These are phyloP conservation scores for Colletotrichum cereale DNA, from an alignment of 2,329 filamentous ascomycete species.

Conservation along the genomic window DNA sequence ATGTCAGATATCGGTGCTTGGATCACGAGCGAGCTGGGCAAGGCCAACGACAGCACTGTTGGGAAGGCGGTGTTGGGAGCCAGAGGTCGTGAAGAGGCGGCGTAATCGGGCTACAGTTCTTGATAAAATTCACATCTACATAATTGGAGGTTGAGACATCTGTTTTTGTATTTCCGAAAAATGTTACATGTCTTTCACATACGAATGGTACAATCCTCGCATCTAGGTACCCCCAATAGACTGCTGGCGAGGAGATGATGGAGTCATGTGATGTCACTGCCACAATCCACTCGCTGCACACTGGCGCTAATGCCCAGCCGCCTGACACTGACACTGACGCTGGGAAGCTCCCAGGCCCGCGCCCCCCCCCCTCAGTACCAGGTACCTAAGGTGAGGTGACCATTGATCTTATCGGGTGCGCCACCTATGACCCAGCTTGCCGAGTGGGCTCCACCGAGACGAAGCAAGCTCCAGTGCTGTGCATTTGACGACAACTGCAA, in stretches of 20 bases:
- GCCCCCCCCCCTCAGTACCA: constrained; percentile 2
- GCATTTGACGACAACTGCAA: constrained; percentile 39
- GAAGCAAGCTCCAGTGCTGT: constrained; percentile 55
- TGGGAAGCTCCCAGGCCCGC: constrained; percentile 28
- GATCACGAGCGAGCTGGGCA: constrained; percentile 75
- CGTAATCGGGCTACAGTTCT: constrained; percentile 8
- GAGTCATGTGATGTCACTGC: constrained; percentile 57
- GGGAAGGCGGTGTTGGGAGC: constrained; percentile 73
- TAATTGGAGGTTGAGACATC: neutral
- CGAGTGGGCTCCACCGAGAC: constrained; percentile 51
- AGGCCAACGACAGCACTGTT: constrained; percentile 74
- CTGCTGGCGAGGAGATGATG: neutral
- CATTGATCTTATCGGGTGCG: constrained; percentile 39
- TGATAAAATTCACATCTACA: neutral
- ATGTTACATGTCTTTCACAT: neutral
- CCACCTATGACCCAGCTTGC: constrained; percentile 33
- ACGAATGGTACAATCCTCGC: neutral
- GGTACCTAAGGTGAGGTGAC: neutral
- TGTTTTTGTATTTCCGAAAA: neutral
- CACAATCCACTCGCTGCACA: constrained; percentile 7
- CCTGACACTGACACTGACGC: constrained; percentile 26
- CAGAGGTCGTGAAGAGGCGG: constrained; percentile 46
- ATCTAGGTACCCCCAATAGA: neutral
- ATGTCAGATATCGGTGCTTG: constrained; percentile 78
- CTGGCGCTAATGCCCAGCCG: constrained; percentile 24